Conservation (phyloP, 768 basidiomycete genomes). For the Podaxis rugospora region DNA sequence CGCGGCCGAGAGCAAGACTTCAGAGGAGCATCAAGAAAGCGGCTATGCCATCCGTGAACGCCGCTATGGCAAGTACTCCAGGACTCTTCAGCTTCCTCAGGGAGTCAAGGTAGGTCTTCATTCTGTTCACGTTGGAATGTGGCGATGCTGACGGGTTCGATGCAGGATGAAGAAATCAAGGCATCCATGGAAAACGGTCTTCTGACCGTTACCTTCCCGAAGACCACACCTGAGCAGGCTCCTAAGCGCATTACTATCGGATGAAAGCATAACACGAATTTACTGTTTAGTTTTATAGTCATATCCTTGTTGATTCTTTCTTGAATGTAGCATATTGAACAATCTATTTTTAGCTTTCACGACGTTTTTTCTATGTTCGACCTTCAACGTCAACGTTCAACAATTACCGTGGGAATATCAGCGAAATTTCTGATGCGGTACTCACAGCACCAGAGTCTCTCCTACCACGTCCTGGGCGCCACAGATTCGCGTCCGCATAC, state of each 20-base stretch:
- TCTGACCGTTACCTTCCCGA: conserved; percentile 52
- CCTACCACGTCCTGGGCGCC: background rate
- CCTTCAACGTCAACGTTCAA: background rate
- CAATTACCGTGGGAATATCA: background rate
- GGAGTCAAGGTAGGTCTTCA: conserved; percentile 44
- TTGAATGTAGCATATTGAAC: background rate
- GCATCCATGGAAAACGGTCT: conserved; percentile 47
- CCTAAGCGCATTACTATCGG: conserved; percentile 30
- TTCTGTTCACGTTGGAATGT: conserved; percentile 19
- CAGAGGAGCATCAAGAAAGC: conserved; percentile 27
- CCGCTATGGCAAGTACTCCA: conserved; percentile 38
- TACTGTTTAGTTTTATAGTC: background rate
- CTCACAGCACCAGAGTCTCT: background rate
- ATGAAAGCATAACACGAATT: conserved; percentile 14
- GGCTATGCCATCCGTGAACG: conserved; percentile 45
- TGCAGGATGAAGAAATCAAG: conserved; percentile 28
- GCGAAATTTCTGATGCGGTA: background rate
- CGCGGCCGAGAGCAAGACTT: conserved; percentile 40
- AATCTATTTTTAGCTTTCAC: background rate
- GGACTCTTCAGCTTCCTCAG: conserved; percentile 46
- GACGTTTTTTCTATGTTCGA: background rate
- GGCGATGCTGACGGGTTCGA: conserved; percentile 19
- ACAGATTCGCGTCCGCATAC: background rate
- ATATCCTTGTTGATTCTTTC: background rate
- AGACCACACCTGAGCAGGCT: conserved; percentile 29